Percentiles rank a stretch among this genome's conserved stretches.
phyloP scores from a whole-genome alignment of 129 eudicot species.

The Flaveria trinervia region DNA sequence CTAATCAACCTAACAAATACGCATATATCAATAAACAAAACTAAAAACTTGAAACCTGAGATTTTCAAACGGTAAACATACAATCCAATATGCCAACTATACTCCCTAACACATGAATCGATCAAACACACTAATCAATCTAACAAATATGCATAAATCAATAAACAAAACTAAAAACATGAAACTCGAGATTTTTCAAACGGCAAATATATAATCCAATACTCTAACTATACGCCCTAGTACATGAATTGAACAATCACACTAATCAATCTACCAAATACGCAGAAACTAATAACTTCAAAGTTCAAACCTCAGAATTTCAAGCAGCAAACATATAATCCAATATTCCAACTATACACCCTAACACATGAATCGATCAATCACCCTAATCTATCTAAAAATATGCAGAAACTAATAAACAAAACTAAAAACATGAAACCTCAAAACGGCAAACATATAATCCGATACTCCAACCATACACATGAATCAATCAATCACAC shows the following conservation, averaged over 20 bases:
- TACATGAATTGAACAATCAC: background rate
- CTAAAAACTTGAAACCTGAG: constrained; percentile 37
- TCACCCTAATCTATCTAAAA: background rate
- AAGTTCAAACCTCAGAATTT: constrained; percentile 42
- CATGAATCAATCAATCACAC: too few relatives aligned
- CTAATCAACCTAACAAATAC: background rate
- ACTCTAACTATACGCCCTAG: background rate
- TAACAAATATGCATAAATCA: background rate
- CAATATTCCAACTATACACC: background rate
- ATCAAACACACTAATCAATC: background rate
- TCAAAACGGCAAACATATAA: too few relatives aligned
- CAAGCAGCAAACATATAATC: background rate
- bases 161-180: background rate
- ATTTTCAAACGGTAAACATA: background rate
- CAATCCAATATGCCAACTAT: background rate
- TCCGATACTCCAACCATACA: too few relatives aligned
- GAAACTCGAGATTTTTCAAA: constrained; percentile 42
- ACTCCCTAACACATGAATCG: background rate
- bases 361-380: background rate
- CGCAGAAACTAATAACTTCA: background rate
- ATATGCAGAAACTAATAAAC: constrained; percentile 4
- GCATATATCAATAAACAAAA: constrained; percentile 1
- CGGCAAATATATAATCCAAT: background rate
- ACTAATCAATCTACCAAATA: background rate
- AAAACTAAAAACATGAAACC: constrained; percentile 31